Percentiles rank a stretch among this genome's conserved stretches.
These are phyloP conservation scores for Candida sanyiensis DNA, from an alignment of 805 yeast species.

Conservation along the genomic window DNA sequence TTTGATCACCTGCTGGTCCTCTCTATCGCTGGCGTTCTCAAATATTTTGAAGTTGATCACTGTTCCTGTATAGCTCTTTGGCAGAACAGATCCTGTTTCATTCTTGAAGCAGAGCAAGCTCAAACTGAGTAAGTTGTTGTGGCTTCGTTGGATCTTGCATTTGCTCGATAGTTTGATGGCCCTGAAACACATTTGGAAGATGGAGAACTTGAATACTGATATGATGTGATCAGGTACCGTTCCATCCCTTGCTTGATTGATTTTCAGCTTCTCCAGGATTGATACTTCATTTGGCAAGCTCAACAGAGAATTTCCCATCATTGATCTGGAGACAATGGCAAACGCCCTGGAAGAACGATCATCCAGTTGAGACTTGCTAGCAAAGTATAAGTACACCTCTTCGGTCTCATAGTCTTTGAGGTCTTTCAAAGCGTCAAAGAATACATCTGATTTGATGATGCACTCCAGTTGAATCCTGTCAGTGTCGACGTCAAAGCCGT, in stretches of 20 bases:
- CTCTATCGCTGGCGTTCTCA: constrained; percentile 17
- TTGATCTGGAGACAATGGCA: constrained; percentile 59
- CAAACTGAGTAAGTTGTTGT: constrained; percentile 33
- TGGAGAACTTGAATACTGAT: constrained; percentile 38
- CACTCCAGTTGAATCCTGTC: constrained; percentile 39
- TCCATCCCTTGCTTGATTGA: constrained; percentile 15
- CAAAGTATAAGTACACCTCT: constrained; percentile 39
- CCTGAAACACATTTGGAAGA: constrained; percentile 42
- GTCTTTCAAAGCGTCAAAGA: constrained; percentile 51
- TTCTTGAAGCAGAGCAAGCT: constrained; percentile 36
- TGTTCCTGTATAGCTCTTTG: constrained; percentile 36
- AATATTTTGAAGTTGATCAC: constrained; percentile 34
- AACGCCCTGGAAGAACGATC: constrained; percentile 24
- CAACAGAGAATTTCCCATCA: constrained; percentile 66
- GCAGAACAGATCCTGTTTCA: constrained; percentile 19
- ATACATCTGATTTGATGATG: constrained; percentile 45
- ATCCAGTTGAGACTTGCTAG: constrained; percentile 13
- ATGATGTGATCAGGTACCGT: constrained; percentile 5
- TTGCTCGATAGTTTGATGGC: constrained; percentile 46
- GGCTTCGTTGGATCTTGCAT: constrained; percentile 51
- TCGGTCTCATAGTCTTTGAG: constrained; percentile 49
- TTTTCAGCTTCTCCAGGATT: constrained; percentile 53
- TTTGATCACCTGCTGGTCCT: constrained; percentile 4
- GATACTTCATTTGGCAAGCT: constrained; percentile 58
- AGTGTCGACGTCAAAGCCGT: constrained; percentile 8